These are phyloP conservation scores for Leucogyrophana mollusca DNA, from an alignment of 768 basidiomycete genomes.

Conservation along the genomic window DNA sequence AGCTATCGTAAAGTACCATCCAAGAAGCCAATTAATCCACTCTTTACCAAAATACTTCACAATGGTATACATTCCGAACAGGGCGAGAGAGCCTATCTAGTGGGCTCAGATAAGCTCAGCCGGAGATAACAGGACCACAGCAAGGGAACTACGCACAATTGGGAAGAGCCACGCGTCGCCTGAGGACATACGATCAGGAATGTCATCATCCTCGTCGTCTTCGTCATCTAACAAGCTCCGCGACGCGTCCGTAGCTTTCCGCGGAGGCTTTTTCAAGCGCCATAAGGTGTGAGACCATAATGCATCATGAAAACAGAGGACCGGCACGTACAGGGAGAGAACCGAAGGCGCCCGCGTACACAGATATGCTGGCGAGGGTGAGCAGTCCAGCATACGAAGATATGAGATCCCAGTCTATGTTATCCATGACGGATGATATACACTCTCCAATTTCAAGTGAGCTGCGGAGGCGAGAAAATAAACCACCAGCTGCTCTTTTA, in stretches of 20 bases:
- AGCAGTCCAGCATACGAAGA: constrained; percentile 71
- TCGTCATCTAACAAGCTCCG: constrained; percentile 36
- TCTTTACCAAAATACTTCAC: constrained; percentile 76
- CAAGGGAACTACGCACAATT: constrained; percentile 46
- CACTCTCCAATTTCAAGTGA: too few relatives aligned
- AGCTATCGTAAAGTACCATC: constrained; percentile 68
- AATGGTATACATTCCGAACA: constrained; percentile 67
- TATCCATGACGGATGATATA: constrained; percentile 13
- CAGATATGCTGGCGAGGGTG: constrained; percentile 58
- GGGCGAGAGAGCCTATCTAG: constrained; percentile 66
- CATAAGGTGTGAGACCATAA: neutral
- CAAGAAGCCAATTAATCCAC: constrained; percentile 82
- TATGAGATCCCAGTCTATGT: constrained; percentile 55
- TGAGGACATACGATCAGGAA: constrained; percentile 59
- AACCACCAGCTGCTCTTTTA: too few relatives aligned
- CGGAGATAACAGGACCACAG: neutral
- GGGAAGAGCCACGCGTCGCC: constrained; percentile 77
- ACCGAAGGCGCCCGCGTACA: constrained; percentile 69
- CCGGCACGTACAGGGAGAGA: constrained; percentile 64
- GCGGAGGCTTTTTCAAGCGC: constrained; percentile 9
- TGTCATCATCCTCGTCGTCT: constrained; percentile 58
- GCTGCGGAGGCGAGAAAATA: too few relatives aligned
- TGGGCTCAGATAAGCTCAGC: neutral
- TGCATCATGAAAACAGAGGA: constrained; percentile 6
- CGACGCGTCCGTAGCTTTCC: neutral